Conservation (phyloP, 2,329 filamentous ascomycete genomes). For the Colletotrichum agaves region DNA sequence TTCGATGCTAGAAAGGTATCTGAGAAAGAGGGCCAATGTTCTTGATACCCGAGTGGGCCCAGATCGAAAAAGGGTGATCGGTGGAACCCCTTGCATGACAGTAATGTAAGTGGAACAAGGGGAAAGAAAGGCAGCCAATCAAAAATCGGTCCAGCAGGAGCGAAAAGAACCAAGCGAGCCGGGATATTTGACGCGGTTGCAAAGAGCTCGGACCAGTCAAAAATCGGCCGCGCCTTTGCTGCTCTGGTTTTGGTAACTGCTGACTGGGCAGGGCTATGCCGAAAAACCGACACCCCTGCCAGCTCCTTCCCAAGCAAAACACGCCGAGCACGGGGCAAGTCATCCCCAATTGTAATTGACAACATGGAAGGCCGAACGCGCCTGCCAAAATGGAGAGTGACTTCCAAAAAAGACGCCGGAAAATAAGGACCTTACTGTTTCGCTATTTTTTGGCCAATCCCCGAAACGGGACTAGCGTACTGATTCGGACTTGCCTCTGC, state of each 20-base stretch:
- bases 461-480: slow-evolving; percentile 41
- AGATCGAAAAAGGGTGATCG: not conserved
- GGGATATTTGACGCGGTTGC: slow-evolving; percentile 10
- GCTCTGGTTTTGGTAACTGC: slow-evolving; percentile 15
- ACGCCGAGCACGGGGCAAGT: slow-evolving; percentile 24
- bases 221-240: not conserved
- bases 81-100: slow-evolving; percentile 28
- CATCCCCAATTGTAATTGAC: slow-evolving; percentile 11
- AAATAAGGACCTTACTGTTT: slow-evolving; percentile 38
- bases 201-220: slow-evolving; percentile 26
- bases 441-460: slow-evolving; percentile 31
- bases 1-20: too few relatives aligned
- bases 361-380: slow-evolving; percentile 16
- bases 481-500: slow-evolving; percentile 33
- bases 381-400: slow-evolving; percentile 25
- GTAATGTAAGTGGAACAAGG: not conserved
- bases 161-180: slow-evolving; percentile 3
- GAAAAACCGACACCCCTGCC: not conserved
- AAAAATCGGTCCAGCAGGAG: slow-evolving; percentile 20
- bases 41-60: too few relatives aligned
- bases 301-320: slow-evolving; percentile 19
- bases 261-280: not conserved
- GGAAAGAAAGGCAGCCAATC: slow-evolving; percentile 15
- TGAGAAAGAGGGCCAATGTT: too few relatives aligned
- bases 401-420: slow-evolving; percentile 33